Percentiles rank a stretch among this genome's conserved stretches.
Conservation (phyloP, 345 rosid species). For the Abelmoschus esculentus region DNA sequence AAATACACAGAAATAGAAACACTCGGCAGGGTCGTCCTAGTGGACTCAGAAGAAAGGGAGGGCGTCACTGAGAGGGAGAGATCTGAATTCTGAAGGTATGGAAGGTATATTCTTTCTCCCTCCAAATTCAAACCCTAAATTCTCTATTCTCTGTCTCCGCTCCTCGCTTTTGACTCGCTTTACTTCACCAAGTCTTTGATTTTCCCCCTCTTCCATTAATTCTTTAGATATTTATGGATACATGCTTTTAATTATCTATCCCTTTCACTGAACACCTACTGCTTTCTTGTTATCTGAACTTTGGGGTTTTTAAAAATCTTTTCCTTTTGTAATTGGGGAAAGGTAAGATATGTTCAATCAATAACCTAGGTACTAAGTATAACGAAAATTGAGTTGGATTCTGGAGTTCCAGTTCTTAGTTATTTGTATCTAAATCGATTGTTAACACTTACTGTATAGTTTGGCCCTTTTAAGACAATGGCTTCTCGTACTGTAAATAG, state of each 20-base stretch:
- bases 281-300: background rate
- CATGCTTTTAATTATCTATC: background rate
- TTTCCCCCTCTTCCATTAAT: background rate
- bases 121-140: background rate
- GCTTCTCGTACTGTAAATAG: background rate
- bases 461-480: background rate
- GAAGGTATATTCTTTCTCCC: background rate
- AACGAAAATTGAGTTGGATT: background rate
- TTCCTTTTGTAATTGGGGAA: background rate
- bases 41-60: background rate
- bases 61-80: background rate
- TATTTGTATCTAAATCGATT: background rate
- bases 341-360: background rate
- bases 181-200: background rate
- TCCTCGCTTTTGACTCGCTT: background rate
- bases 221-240: background rate
- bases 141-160: background rate
- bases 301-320: background rate
- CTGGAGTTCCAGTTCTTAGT: background rate
- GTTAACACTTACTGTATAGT: background rate
- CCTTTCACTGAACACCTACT: background rate
- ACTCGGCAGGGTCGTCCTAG: background rate
- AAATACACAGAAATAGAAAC: background rate
- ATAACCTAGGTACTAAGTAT: background rate
- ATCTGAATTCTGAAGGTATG: background rate